Evolutionary conservation across 257 asterid genomes (phyloP).

Genomic region (Solanum ossicruentum): DNA sequence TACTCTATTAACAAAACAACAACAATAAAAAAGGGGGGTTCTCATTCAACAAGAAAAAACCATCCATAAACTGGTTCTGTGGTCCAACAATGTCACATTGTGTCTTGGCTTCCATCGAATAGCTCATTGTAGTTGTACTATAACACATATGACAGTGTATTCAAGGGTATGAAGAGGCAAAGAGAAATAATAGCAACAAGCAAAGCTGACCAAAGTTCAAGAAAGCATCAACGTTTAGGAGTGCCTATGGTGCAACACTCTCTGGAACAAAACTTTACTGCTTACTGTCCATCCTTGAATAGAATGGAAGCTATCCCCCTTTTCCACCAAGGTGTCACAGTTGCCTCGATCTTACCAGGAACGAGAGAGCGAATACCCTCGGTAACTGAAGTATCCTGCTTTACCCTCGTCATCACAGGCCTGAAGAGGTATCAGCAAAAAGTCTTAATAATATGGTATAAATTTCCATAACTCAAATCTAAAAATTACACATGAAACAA

Average conservation of each 20-base stretch:
- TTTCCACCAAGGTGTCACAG: slow-evolving; percentile 86
- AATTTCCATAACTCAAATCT: not conserved
- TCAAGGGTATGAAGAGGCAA: not conserved
- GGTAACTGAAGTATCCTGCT: slow-evolving; percentile 22
- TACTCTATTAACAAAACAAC: not conserved
- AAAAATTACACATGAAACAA: not conserved
- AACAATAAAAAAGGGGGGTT: not conserved
- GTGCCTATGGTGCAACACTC: not conserved
- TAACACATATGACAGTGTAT: not conserved
- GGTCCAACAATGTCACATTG: not conserved
- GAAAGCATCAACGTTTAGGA: not conserved
- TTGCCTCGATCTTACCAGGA: slow-evolving; percentile 29
- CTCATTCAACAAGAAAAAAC: not conserved
- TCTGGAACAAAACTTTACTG: slow-evolving; percentile 1
- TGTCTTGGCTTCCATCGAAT: not conserved
- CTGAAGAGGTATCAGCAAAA: slow-evolving; percentile 19
- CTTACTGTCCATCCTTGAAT: slow-evolving; percentile 22
- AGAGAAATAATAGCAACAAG: not conserved
- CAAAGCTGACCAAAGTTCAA: not conserved
- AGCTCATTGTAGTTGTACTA: not conserved
- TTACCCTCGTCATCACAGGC: slow-evolving; percentile 21
- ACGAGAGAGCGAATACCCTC: slow-evolving; percentile 25
- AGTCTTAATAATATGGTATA: not conserved
- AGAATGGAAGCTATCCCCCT: slow-evolving; percentile 50
- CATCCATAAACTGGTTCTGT: not conserved